These are phyloP conservation scores for Blastocystis sp. DNA, from an alignment of 352 stramenopile species.

Conservation along the genomic window DNA sequence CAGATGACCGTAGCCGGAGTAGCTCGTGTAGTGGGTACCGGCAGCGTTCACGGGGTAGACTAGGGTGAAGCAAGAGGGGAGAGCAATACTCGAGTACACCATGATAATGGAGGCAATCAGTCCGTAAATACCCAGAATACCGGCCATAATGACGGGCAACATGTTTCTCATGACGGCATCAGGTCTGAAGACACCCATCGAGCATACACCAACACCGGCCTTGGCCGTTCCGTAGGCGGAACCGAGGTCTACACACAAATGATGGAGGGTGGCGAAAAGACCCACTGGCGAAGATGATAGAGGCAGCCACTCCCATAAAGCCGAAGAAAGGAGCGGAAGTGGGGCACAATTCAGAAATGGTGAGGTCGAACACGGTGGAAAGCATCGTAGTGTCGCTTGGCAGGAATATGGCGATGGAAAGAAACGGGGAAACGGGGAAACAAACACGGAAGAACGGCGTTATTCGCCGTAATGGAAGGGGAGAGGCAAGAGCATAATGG, in stretches of 20 bases:
- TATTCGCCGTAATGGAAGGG: neutral
- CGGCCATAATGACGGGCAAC: conserved; percentile 96
- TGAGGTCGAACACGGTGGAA: conserved; percentile 57
- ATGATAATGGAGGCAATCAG: conserved; percentile 84
- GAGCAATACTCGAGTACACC: conserved; percentile 67
- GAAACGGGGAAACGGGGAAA: neutral
- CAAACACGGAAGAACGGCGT: neutral
- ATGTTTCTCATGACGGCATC: conserved; percentile 96
- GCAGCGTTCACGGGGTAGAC: conserved; percentile 26
- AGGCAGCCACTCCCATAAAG: conserved; percentile 95
- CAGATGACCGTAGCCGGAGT: conserved; percentile 81
- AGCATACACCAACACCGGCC: conserved; percentile 91
- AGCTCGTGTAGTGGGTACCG: conserved; percentile 76
- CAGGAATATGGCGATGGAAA: neutral
- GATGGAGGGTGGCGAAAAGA: neutral
- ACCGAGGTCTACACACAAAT: conserved; percentile 84
- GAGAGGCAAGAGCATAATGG: neutral
- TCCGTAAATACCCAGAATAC: conserved; percentile 85
- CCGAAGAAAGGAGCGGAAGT: conserved; percentile 98
- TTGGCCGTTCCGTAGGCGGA: conserved; percentile 93
- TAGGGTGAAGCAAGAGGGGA: conserved; percentile 25
- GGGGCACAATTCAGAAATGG: conserved; percentile 88
- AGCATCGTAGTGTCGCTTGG: conserved; percentile 19
- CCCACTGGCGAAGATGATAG: conserved; percentile 87
- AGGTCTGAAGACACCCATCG: conserved; percentile 90